These are phyloP conservation scores for Penicillium occitanis DNA, from an alignment of 2,329 filamentous ascomycete species.

Conservation along the genomic window DNA sequence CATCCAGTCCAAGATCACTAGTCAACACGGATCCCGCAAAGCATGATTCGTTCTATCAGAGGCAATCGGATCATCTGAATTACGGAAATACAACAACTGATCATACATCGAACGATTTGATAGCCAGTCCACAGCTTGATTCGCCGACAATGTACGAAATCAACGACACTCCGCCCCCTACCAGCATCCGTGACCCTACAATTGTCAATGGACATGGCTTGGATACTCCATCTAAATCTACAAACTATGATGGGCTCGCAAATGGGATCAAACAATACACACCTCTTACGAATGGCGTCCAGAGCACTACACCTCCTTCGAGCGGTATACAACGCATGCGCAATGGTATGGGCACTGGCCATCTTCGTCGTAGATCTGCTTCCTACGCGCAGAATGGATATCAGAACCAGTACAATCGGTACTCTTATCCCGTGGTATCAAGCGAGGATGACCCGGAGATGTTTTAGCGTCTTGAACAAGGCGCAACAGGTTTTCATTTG, in stretches of 20 bases:
- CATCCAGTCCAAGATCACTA: slow-evolving; percentile 4
- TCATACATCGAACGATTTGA: neutral
- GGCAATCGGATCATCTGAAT: neutral
- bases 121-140: slow-evolving; percentile 5
- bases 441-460: slow-evolving; percentile 5
- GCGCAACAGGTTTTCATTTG: neutral
- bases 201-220: slow-evolving; percentile 2
- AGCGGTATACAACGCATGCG: slow-evolving; percentile 9
- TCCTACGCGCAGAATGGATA: slow-evolving; percentile 17
- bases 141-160: slow-evolving; percentile 17
- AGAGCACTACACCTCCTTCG: slow-evolving; percentile 13
- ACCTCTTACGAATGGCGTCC: slow-evolving; percentile 7
- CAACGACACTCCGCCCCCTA: slow-evolving; percentile 17
- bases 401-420: slow-evolving; percentile 18
- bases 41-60: slow-evolving; percentile 8
- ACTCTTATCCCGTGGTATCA: slow-evolving; percentile 16
- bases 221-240: slow-evolving; percentile 5
- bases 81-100: neutral
- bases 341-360: neutral
- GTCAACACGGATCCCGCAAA: slow-evolving; percentile 6
- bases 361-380: slow-evolving; percentile 5
- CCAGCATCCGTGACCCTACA: slow-evolving; percentile 17
- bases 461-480: neutral
- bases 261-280: slow-evolving; percentile 5
- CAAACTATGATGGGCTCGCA: neutral